Conservation (phyloP, 305 asterid genomes). For the Plantago coronopus region DNA sequence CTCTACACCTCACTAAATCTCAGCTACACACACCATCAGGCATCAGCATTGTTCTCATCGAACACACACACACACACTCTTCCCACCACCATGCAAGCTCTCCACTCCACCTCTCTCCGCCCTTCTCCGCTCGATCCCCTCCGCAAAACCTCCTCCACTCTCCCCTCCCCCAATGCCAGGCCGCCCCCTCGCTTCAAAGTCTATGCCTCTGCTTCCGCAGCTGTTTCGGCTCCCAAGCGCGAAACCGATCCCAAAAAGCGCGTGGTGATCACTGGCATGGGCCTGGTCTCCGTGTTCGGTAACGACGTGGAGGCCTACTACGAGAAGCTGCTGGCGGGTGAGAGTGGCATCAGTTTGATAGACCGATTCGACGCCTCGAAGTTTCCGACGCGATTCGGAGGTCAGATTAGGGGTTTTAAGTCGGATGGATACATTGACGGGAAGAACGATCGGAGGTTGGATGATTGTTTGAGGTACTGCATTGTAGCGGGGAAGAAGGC, state of each 20-base stretch:
- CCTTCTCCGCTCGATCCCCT: conserved; percentile 53
- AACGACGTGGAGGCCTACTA: conserved; percentile 76
- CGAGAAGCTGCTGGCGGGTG: conserved; percentile 77
- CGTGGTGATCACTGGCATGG: conserved; percentile 93
- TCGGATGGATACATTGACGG: conserved; percentile 87
- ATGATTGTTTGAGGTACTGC: conserved; percentile 83
- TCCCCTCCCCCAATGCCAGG: conserved; percentile 35
- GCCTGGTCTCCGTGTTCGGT: conserved; percentile 89
- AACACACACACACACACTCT: conserved; percentile 16
- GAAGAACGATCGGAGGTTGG: conserved; percentile 82
- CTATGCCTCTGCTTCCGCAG: conserved; percentile 42
- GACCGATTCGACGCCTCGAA: conserved; percentile 89
- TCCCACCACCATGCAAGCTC: conserved; percentile 55
- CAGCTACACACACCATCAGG: not conserved
- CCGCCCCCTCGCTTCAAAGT: conserved; percentile 36
- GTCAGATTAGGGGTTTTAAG: conserved; percentile 84
- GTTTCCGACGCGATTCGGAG: conserved; percentile 87
- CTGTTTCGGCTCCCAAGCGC: conserved; percentile 58
- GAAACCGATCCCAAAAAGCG: conserved; percentile 95
- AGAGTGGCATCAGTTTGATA: conserved; percentile 78
- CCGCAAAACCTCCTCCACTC: conserved; percentile 31
- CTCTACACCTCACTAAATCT: too few relatives aligned
- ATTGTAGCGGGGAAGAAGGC: conserved; percentile 96
- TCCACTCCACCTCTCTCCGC: conserved; percentile 42
- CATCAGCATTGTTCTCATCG: conserved; percentile 20